phyloP scores from a whole-genome alignment of 2,329 filamentous ascomycete species.

The Ceratocystis cacaofunesta region DNA sequence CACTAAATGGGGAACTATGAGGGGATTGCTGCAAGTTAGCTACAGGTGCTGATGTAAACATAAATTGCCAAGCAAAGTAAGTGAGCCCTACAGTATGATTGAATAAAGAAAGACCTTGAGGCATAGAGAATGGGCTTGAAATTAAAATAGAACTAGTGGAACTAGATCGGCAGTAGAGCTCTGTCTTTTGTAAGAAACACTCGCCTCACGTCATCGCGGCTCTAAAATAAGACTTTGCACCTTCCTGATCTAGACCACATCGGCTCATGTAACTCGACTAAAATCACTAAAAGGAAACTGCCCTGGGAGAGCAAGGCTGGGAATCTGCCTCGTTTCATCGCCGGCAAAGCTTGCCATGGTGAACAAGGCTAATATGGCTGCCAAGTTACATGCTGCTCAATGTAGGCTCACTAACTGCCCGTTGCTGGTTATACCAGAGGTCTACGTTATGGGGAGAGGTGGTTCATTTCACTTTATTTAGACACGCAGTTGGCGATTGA shows the following conservation, averaged over 20 bases:
- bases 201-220: too few relatives aligned
- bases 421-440: background rate
- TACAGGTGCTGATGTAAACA: too few relatives aligned
- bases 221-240: background rate
- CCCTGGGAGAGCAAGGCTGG: background rate
- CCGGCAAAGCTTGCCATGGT: background rate
- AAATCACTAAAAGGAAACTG: background rate
- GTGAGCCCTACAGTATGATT: too few relatives aligned
- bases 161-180: too few relatives aligned
- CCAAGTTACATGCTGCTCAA: background rate
- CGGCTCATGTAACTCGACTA: background rate
- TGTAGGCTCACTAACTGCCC: background rate
- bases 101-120: too few relatives aligned
- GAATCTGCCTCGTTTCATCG: background rate
- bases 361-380: background rate
- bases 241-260: background rate
- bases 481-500: background rate
- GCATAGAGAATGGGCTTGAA: too few relatives aligned
- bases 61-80: too few relatives aligned
- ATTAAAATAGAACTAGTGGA: too few relatives aligned
- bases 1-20: too few relatives aligned
- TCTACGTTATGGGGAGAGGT: background rate
- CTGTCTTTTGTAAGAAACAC: too few relatives aligned
- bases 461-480: background rate
- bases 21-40: too few relatives aligned